A percentile compares a stretch with the other conserved stretches of the same genome.
phyloP scores from a whole-genome alignment of 805 yeast species.

The Groenewaldozyma salmanticensis region DNA sequence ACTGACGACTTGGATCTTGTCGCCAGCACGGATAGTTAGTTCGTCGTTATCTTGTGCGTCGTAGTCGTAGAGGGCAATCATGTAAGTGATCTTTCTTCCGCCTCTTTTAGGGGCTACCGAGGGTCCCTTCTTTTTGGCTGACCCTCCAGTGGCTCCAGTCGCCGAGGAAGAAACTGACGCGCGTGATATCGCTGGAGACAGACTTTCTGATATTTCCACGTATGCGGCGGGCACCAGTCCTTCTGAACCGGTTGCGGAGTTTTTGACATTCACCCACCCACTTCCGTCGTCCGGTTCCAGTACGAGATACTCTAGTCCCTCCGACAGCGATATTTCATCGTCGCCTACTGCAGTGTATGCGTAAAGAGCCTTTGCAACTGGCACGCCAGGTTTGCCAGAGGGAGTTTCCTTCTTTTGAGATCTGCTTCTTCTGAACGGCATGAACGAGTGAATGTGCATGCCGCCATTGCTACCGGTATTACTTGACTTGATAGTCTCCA shows the following conservation, averaged over 20 bases:
- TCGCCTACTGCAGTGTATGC: slow-evolving; percentile 57
- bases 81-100: slow-evolving; percentile 47
- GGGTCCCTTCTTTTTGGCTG: slow-evolving; percentile 56
- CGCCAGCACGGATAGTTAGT: slow-evolving; percentile 62
- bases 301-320: slow-evolving; percentile 54
- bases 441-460: slow-evolving; percentile 1
- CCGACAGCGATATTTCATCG: slow-evolving; percentile 58
- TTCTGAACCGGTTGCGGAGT: slow-evolving; percentile 31
- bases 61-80: slow-evolving; percentile 65
- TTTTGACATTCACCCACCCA: slow-evolving; percentile 78
- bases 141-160: slow-evolving; percentile 11
- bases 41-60: slow-evolving; percentile 75
- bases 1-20: slow-evolving; percentile 51
- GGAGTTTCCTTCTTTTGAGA: not conserved
- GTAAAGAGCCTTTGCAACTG: slow-evolving; percentile 49
- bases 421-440: slow-evolving; percentile 5
- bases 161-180: slow-evolving; percentile 6
- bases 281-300: slow-evolving; percentile 72
- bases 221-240: slow-evolving; percentile 88
- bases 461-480: slow-evolving; percentile 1
- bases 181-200: not conserved
- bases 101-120: slow-evolving; percentile 73
- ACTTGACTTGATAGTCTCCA: slow-evolving; percentile 1
- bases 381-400: not conserved
- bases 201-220: slow-evolving; percentile 33